These are phyloP conservation scores for Hyphodiscus sp. DNA, from an alignment of 2,329 filamentous ascomycete species.

Conservation along the genomic window DNA sequence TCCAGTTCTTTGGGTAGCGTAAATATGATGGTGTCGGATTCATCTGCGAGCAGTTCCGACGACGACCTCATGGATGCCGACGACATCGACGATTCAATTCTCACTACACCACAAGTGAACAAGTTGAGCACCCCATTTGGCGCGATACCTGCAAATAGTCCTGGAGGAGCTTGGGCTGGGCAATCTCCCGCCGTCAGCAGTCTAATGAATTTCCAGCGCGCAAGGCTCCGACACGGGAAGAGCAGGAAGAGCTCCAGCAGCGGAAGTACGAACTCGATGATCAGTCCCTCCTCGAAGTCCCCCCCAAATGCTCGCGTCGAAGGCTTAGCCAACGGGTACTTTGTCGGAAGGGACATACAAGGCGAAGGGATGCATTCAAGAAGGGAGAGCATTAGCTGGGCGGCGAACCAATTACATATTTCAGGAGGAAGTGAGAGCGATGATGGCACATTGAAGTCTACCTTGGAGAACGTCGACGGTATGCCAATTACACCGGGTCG, in stretches of 20 bases:
- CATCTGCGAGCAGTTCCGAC: constrained; percentile 65
- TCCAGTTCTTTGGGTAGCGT: constrained; percentile 58
- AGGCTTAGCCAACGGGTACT: constrained; percentile 38
- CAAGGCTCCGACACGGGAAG: constrained; percentile 50
- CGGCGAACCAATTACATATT: constrained; percentile 82
- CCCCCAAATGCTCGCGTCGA: constrained; percentile 52
- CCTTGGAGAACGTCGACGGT: constrained; percentile 32
- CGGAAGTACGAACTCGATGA: constrained; percentile 64
- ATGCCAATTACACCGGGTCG: constrained; percentile 37
- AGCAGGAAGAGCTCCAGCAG: constrained; percentile 62
- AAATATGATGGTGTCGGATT: constrained; percentile 69
- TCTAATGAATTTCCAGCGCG: constrained; percentile 71
- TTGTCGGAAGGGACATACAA: constrained; percentile 40
- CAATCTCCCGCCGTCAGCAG: constrained; percentile 67
- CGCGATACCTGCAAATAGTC: constrained; percentile 37
- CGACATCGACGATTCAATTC: constrained; percentile 68
- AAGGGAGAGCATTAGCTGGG: constrained; percentile 83
- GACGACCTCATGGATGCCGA: constrained; percentile 67
- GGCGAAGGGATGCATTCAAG: constrained; percentile 49
- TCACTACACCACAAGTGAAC: constrained; percentile 73
- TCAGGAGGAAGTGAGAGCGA: constrained; percentile 75
- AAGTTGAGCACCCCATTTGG: constrained; percentile 47
- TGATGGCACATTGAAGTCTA: constrained; percentile 51
- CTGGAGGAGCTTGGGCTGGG: constrained; percentile 56
- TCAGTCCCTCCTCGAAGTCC: constrained; percentile 66